Evolutionary conservation across 441 rosid genomes (phyloP), one percentile per base, ranked within the genome.

Genomic region (Populus hybrid): DNA sequence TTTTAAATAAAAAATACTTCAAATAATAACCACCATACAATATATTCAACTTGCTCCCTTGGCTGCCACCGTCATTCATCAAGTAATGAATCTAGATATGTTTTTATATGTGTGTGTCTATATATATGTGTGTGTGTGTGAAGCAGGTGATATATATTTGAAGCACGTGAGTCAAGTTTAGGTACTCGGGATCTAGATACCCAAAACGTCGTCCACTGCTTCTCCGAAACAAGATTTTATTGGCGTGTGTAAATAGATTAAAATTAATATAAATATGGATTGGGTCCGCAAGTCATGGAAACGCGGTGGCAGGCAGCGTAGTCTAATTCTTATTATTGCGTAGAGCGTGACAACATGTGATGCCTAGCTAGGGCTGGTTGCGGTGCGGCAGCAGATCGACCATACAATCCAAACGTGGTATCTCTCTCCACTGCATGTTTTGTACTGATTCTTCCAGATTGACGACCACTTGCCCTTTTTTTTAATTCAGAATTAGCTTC

Each of bases 311-410:
- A 30, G 3, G 50, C 46, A 38, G 12, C 46, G 11, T 23, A 9
- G 28, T 9, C 18, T 21, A 4, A 67, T 57, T 28, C 5, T 46
- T 69, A 42, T 3, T 63, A 18, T 21, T 69, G 30, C 1, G 40
- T 10, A 35, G 11, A 68, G 59, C 79, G 76, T 85, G 85, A 71
- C 69, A 77, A 75, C 86, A 74, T 77, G 83, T 66, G 83, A 79
- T 61, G 76, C 68, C 69, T 8, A n/a, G 36, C 72, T 2, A 24
- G 36, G 36, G 65, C 64, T 2, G 72, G 76, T 69, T 10, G 77
- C 66, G 23, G 40, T 10, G 77, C 66, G 23, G 40, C 73, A 73
- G 46, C 73, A 21, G 2, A 30, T 63, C 66, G 34, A 61, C 30
- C 66, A 64, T 38, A 63, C 38, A 74, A 74, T 21, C 14, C 42